Evolutionary conservation across 1,284 basidiomycete genomes (phyloP).

Genomic region (Trichosporon faecale): DNA sequence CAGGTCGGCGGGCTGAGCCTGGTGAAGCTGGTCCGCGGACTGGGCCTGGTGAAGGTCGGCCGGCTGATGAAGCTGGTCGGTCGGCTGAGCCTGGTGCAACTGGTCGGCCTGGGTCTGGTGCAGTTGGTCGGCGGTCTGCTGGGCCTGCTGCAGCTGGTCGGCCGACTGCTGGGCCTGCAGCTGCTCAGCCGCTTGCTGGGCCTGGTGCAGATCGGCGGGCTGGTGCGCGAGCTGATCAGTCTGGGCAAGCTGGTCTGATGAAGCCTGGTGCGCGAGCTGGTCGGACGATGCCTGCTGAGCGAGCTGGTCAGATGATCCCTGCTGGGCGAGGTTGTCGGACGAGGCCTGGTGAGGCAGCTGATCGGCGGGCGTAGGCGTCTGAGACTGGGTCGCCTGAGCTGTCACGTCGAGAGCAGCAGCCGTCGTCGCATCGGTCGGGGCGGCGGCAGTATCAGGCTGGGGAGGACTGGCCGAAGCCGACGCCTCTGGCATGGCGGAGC

Average conservation of each 20-base stretch:
- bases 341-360: conserved; percentile 1
- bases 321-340: neutral
- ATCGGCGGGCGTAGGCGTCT: neutral
- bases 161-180: neutral
- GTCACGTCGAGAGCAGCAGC: neutral
- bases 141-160: neutral
- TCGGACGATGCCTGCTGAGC: neutral
- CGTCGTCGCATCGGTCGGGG: neutral
- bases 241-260: neutral
- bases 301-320: neutral
- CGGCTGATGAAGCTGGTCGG: neutral
- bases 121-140: neutral
- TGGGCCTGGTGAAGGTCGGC: neutral
- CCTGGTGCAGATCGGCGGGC: neutral
- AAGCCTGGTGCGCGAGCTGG: neutral
- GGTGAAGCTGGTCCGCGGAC: neutral
- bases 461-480: conserved; percentile 1
- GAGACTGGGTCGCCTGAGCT: neutral
- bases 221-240: neutral
- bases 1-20: neutral
- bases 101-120: neutral
- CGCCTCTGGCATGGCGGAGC: conserved; percentile 5
- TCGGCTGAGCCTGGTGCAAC: neutral
- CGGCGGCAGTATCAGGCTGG: neutral
- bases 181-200: neutral